Percentiles rank a stretch among this genome's conserved stretches.
These are phyloP conservation scores for Paraphoma chrysanthemicola DNA, from an alignment of 2,329 filamentous ascomycete species.

Conservation along the genomic window DNA sequence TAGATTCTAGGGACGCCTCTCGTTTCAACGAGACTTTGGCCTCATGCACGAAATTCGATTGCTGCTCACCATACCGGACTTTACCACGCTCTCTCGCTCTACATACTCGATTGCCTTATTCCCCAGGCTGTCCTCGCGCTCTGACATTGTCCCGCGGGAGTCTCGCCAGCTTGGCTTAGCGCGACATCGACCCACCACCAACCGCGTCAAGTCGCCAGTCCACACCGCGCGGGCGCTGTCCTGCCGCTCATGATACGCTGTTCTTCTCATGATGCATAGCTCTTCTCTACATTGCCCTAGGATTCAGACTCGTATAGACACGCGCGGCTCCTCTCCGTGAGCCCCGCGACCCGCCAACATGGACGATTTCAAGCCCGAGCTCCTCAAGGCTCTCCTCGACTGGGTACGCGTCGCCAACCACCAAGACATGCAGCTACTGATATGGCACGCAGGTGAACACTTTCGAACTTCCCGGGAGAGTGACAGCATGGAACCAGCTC, in stretches of 20 bases:
- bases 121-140: background rate
- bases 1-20: slow-evolving; percentile 22
- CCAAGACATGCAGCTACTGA: slow-evolving; percentile 8
- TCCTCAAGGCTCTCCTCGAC: slow-evolving; percentile 48
- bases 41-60: slow-evolving; percentile 25
- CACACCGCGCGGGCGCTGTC: slow-evolving; percentile 14
- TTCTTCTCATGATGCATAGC: slow-evolving; percentile 41
- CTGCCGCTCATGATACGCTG: slow-evolving; percentile 17
- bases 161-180: slow-evolving; percentile 24
- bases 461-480: slow-evolving; percentile 49
- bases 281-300: slow-evolving; percentile 16
- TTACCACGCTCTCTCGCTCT: background rate
- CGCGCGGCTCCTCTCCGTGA: slow-evolving; percentile 24
- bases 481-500: slow-evolving; percentile 52
- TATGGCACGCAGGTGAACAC: slow-evolving; percentile 49
- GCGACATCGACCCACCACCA: slow-evolving; percentile 26
- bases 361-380: slow-evolving; percentile 51
- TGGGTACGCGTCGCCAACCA: slow-evolving; percentile 36
- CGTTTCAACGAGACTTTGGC: slow-evolving; percentile 29
- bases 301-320: slow-evolving; percentile 17
- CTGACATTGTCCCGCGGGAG: slow-evolving; percentile 8
- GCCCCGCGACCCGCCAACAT: slow-evolving; percentile 27
- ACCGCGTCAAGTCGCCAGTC: slow-evolving; percentile 30
- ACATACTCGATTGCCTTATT: background rate
- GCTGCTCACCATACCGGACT: background rate